These are phyloP conservation scores for Sporobolomyces pararoseus DNA, from an alignment of 768 basidiomycete genomes.

Conservation along the genomic window DNA sequence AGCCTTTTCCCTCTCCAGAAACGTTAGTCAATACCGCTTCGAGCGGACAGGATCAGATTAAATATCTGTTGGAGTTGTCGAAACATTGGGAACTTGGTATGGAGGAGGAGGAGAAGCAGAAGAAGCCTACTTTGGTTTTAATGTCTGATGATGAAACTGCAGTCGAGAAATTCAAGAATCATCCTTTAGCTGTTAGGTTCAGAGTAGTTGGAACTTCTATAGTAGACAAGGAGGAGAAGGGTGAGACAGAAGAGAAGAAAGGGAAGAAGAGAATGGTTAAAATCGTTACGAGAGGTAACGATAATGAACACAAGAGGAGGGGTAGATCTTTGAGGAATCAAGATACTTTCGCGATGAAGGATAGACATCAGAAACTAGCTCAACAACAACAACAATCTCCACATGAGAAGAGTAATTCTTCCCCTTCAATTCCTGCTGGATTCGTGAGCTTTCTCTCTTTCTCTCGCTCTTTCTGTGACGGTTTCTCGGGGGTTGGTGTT, in stretches of 20 bases:
- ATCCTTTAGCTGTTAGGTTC: constrained; percentile 18
- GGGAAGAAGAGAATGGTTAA: not conserved
- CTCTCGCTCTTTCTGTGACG: no score
- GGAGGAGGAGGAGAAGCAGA: not conserved
- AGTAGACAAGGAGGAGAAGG: not conserved
- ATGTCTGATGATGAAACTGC: constrained; percentile 35
- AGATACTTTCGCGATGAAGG: no score
- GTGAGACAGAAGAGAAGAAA: not conserved
- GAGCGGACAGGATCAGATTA: not conserved
- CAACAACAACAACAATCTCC: not conserved
- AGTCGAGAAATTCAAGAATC: constrained; percentile 11
- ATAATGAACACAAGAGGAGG: not conserved
- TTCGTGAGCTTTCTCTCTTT: not conserved
- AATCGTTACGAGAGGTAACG: not conserved
- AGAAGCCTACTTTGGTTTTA: constrained; percentile 17
- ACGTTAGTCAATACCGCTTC: not conserved
- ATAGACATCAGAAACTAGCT: not conserved
- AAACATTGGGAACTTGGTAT: not conserved
- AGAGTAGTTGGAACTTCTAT: constrained; percentile 14
- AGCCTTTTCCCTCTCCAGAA: no score
- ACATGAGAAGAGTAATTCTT: not conserved
- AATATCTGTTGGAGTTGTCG: not conserved
- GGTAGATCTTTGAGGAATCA: not conserved
- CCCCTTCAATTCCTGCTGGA: constrained; percentile 11
- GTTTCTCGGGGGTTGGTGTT: no score